Evolutionary conservation across 75 land plant species (phyloP), one percentile per base, ranked within the genome.

Genomic region (Sequoia sempervirens): DNA sequence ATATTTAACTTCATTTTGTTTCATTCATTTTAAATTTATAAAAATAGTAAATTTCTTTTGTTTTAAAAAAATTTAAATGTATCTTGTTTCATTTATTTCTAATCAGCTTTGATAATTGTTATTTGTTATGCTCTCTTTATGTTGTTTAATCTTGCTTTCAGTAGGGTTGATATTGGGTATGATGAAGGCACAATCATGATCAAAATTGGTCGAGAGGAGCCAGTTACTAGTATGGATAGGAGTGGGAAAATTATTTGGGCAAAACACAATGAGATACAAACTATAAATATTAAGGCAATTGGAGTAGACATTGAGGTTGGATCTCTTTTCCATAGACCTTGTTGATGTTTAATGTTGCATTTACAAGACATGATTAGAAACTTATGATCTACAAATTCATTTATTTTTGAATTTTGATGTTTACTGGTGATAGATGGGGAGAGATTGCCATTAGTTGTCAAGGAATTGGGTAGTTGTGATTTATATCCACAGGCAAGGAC

Each of bases 161-260:
- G 47, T 87, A 97, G 99, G 88, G 90, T 97, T 87, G 96, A 92
- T 8, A 96, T 97, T 88, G 99, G 98, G 78, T 97, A 97, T 87
- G 99, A 97, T 94, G 99, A 97, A 89, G 99, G 99, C 10, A 97
- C 96, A 37, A 97, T 97, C 45, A 96, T 97, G 98, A 92, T 97
- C 66, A 97, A 97, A 83, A 85, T 97, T 81, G 99, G 99, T 75
- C 88, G 97, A 4, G 99, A 97, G 85, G 98, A 89, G 75, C 99
- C 99, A 79, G 96, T 97, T 54, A 98, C 98, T 69, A 96, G 98
- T 47, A 96, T 97, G 99, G 99, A 97, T 75, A 94, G 87, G 78
- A 89, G 95, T 88, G 99, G 99, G 52, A 97, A 97, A 53, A 91
- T 97, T 30, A 97, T 97, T 34, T 97, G 98, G 98, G 99, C 99